Evolutionary conservation across 805 yeast genomes (phyloP).

Genomic region (Hanseniaspora lachancei): DNA sequence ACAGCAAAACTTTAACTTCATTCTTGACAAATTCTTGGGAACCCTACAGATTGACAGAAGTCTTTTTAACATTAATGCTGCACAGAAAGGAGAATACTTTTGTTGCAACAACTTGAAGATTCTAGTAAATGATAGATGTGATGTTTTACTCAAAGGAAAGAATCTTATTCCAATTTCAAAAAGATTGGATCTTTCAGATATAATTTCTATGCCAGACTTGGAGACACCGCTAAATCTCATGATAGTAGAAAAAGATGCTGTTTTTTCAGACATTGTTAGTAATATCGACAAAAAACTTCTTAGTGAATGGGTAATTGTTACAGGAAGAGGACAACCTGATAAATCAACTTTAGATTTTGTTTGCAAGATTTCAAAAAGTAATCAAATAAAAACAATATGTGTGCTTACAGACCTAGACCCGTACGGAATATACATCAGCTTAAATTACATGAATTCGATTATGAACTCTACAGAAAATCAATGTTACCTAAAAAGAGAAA

Average conservation of each 20-base stretch:
- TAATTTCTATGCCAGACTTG: not conserved
- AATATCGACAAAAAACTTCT: not conserved
- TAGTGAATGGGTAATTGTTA: slow-evolving; percentile 30
- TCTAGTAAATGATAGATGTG: not conserved
- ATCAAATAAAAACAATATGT: slow-evolving; percentile 24
- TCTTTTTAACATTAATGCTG: slow-evolving; percentile 38
- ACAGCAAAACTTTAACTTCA: slow-evolving; percentile 34
- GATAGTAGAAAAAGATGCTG: slow-evolving; percentile 44
- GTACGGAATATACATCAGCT: slow-evolving; percentile 48
- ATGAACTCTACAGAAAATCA: slow-evolving; percentile 4
- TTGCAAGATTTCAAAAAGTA: slow-evolving; percentile 16
- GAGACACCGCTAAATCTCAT: slow-evolving; percentile 21
- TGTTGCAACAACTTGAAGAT: not conserved
- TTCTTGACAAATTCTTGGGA: slow-evolving; percentile 30
- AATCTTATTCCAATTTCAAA: slow-evolving; percentile 32
- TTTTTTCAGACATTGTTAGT: slow-evolving; percentile 25
- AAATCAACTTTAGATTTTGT: slow-evolving; percentile 37
- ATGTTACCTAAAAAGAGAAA: not conserved
- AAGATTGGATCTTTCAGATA: slow-evolving; percentile 14
- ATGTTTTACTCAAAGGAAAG: slow-evolving; percentile 15
- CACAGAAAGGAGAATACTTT: slow-evolving; percentile 49
- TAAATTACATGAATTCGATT: slow-evolving; percentile 28
- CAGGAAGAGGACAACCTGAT: slow-evolving; percentile 67
- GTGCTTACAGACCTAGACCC: slow-evolving; percentile 56
- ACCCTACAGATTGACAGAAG: slow-evolving; percentile 32